Conservation (phyloP, 306 rosid genomes). For the Quillaja saponaria region DNA sequence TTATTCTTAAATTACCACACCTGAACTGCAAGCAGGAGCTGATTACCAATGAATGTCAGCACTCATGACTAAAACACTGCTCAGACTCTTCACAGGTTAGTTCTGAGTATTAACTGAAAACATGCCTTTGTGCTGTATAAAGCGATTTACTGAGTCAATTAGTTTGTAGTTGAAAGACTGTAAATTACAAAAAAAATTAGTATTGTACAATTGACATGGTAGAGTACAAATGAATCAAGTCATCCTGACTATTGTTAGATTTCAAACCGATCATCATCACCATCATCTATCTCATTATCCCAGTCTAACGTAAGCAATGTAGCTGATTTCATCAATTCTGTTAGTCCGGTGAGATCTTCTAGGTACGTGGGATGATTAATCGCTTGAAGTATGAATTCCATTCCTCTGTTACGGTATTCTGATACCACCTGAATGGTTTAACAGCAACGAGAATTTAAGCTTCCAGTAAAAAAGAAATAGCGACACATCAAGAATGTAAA, state of each 20-base stretch:
- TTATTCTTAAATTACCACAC: too few relatives aligned
- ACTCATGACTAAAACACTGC: too few relatives aligned
- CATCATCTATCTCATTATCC: conserved; percentile 58
- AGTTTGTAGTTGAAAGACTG: too few relatives aligned
- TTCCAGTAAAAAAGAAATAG: neutral
- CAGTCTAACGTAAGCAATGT: conserved; percentile 66
- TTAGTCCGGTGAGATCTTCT: conserved; percentile 90
- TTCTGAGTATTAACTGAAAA: too few relatives aligned
- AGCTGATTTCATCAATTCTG: conserved; percentile 91
- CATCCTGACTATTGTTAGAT: conserved; percentile 33
- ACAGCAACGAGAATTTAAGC: neutral
- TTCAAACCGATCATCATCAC: conserved; percentile 66
- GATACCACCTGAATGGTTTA: conserved; percentile 66
- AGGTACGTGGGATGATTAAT: conserved; percentile 91
- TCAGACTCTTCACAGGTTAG: too few relatives aligned
- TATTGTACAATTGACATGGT: conserved; percentile 43
- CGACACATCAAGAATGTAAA: conserved; percentile 11
- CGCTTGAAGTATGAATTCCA: conserved; percentile 77
- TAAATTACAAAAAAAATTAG: conserved; percentile 2
- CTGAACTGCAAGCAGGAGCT: too few relatives aligned
- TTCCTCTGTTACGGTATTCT: conserved; percentile 68
- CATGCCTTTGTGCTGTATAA: too few relatives aligned
- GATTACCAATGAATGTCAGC: too few relatives aligned
- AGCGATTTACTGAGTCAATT: too few relatives aligned
- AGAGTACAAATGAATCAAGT: neutral